Base-by-base conservation (phyloP, 306 rosid genomes). In the Trichosanthes cucumerina region DNA sequence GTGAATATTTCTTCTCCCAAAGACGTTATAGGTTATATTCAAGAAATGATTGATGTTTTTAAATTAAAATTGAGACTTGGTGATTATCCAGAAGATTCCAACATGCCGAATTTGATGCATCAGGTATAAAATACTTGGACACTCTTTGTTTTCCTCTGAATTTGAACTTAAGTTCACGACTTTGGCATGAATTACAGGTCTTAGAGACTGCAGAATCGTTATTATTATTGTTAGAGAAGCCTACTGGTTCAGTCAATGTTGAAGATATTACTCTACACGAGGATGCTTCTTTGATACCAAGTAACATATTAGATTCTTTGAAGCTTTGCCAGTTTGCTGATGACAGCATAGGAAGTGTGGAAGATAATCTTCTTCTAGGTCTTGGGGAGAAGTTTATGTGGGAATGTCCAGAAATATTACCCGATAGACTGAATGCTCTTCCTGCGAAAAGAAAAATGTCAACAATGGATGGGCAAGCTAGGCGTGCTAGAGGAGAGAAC, bases 371-470 rank as follows among this genome's bases (percentile, higher is more conserved):
- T 68, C 66, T 69, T 53, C 93, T 88, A 56, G 91, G 88, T 49
- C 88, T 91, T n/a, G 89, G 88, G 52, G 99, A 92, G 58, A 86
- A 91, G 72, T 95, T 91, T 83, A 87, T 81, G 83, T 95, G 97
- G 99, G 97, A 95, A 78, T 95, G 99, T 81, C 98, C 99, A 18
- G 97, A 92, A 87, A 82, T 89, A 80, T 88, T 93, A 84, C 98
- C 98, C 1, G 97, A 95, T 74, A 91, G 97, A 82, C 86, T 90
- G 78, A 75, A 89, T 24, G 81, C 85, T 77, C 84, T 87, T 52
- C 79, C 90, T 85, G 87, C 87, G 58, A 92, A 86, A 81, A 84
- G 93, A 86, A 95, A 92, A 84, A 80, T 80, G 76, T 70, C 97
- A 33, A 78, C 91, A 76, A 83, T 88, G 66, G 98, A 91, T 78